phyloP scores from a whole-genome alignment of 108 stramenopile genomes.

The Bacterosira constricta region DNA sequence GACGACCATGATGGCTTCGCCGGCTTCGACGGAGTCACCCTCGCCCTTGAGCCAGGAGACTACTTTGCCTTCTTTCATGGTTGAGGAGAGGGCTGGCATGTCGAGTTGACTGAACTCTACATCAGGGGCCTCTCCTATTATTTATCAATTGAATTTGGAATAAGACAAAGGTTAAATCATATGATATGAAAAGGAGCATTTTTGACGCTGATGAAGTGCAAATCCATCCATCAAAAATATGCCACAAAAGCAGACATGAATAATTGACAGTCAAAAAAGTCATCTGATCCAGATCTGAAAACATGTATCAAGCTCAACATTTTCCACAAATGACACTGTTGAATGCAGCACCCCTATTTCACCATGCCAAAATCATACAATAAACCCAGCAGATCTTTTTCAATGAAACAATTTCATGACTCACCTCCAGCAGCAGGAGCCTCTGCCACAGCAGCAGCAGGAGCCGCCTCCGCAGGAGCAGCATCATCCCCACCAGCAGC shows the following conservation, averaged over 20 bases:
- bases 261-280: too few relatives aligned
- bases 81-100: constrained; percentile 98
- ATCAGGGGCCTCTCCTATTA: constrained; percentile 58
- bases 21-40: constrained; percentile 90
- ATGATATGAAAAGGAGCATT: not conserved
- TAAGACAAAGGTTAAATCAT: not conserved
- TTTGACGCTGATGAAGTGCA: too few relatives aligned
- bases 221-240: too few relatives aligned
- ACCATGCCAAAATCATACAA: too few relatives aligned
- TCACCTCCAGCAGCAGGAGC: constrained; percentile 26
- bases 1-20: constrained; percentile 96
- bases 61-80: constrained; percentile 98
- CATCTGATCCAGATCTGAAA: too few relatives aligned
- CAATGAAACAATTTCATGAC: too few relatives aligned
- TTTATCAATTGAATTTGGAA: not conserved
- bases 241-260: too few relatives aligned
- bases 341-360: too few relatives aligned
- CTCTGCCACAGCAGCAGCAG: constrained; percentile 48
- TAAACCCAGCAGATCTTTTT: too few relatives aligned
- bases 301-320: too few relatives aligned
- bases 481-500: constrained; percentile 62
- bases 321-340: too few relatives aligned
- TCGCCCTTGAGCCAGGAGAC: constrained; percentile 95
- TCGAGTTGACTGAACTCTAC: constrained; percentile 83
- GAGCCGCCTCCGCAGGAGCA: constrained; percentile 43